A percentile compares a stretch with the other conserved stretches of the same genome.
Conservation (phyloP, 495 filamentous ascomycete genomes). For the Pyrenula massariospora region DNA sequence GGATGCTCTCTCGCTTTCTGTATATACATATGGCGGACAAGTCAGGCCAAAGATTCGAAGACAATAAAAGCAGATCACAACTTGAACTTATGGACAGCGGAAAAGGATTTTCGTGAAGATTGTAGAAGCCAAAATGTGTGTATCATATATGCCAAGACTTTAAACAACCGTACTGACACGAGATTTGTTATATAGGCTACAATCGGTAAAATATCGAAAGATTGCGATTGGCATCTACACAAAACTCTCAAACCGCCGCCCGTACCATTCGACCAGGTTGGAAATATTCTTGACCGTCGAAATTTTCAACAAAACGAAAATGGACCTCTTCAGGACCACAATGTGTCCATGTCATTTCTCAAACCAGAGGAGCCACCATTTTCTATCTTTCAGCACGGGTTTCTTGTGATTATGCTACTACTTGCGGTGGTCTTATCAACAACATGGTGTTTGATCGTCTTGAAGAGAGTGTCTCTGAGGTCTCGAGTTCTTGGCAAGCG, state of each 20-base stretch:
- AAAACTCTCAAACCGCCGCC: background rate
- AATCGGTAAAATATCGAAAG: background rate
- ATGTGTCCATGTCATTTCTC: background rate
- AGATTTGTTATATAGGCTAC: background rate
- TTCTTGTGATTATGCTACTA: background rate
- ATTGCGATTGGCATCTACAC: background rate
- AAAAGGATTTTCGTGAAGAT: background rate
- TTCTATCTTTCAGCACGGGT: background rate
- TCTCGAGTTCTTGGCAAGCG: background rate
- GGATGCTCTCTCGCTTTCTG: background rate
- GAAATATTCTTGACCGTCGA: background rate
- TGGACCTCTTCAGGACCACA: background rate
- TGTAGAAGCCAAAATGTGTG: background rate
- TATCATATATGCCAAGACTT: background rate
- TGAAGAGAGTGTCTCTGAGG: background rate
- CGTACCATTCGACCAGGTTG: background rate
- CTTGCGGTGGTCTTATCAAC: background rate
- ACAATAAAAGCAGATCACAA: background rate
- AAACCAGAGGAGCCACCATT: background rate
- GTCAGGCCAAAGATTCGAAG: background rate
- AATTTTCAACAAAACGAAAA: background rate
- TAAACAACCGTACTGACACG: background rate
- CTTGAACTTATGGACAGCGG: background rate
- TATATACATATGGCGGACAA: background rate
- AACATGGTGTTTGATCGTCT: background rate